Evolutionary conservation across 2,329 filamentous ascomycete genomes (phyloP).

Genomic region (Ascosphaera aggregata): DNA sequence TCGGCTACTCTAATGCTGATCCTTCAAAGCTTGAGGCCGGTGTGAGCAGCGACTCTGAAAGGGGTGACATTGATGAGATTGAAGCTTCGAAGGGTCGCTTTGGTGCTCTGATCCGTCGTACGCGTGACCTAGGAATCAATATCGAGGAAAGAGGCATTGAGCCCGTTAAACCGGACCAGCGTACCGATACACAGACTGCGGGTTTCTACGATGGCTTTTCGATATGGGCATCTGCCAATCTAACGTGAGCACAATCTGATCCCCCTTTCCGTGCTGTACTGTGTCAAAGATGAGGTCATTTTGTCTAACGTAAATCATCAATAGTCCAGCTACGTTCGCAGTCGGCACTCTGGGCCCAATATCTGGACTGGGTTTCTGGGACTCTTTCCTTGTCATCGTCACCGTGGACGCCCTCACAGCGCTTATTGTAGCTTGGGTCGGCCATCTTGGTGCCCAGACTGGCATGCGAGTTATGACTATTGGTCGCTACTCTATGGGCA

Average conservation of each 20-base stretch:
- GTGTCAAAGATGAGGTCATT: background rate
- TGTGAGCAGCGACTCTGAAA: background rate
- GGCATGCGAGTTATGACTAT: slow-evolving; percentile 50
- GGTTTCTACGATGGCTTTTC: background rate
- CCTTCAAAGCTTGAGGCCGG: background rate
- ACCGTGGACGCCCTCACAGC: slow-evolving; percentile 1
- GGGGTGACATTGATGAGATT: background rate
- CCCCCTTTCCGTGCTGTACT: background rate
- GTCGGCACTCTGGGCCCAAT: slow-evolving; percentile 1
- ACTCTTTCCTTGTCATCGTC: slow-evolving; percentile 2
- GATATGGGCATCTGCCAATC: slow-evolving; percentile 1
- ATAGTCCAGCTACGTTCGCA: slow-evolving; percentile 1
- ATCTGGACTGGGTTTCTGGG: slow-evolving; percentile 2
- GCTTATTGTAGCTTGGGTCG: slow-evolving; percentile 1
- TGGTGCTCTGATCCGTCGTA: background rate
- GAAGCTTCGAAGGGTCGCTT: background rate
- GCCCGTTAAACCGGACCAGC: slow-evolving; percentile 1
- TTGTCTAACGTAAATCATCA: slow-evolving; percentile 1
- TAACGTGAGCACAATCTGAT: background rate
- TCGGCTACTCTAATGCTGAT: background rate
- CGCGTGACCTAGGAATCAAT: background rate
- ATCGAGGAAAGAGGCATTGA: slow-evolving; percentile 2
- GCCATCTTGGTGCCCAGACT: slow-evolving; percentile 62
- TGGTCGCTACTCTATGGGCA: slow-evolving; percentile 32
- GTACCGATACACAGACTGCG: background rate